These are phyloP conservation scores for Apiotrichum laibachii DNA, from an alignment of 1,284 basidiomycete genomes.

Conservation along the genomic window DNA sequence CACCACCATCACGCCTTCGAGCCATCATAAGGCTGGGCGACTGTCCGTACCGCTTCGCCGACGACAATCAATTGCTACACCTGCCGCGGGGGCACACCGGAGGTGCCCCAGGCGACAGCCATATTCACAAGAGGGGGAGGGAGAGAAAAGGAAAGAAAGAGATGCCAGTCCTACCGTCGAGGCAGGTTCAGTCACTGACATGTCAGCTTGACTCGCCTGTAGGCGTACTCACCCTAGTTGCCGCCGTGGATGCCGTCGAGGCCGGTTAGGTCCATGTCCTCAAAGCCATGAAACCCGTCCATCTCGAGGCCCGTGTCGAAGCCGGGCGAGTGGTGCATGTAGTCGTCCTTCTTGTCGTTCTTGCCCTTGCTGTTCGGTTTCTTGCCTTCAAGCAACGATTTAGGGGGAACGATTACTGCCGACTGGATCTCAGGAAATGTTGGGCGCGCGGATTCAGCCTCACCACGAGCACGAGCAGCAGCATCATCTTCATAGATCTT, in stretches of 20 bases:
- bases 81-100: too few relatives aligned
- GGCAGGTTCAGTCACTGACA: background rate
- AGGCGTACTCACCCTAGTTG: background rate
- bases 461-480: conserved; percentile 56
- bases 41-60: too few relatives aligned
- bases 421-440: conserved; percentile 21
- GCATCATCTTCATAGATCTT: conserved; percentile 78
- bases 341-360: conserved; percentile 3
- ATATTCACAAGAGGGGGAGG: background rate
- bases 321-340: background rate
- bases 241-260: conserved; percentile 26
- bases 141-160: background rate
- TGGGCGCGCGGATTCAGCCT: conserved; percentile 60
- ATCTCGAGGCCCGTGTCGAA: conserved; percentile 26
- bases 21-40: too few relatives aligned
- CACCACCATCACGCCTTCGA: too few relatives aligned
- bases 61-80: too few relatives aligned
- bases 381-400: conserved; percentile 19
- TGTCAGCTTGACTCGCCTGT: background rate
- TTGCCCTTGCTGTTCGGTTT: conserved; percentile 9
- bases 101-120: too few relatives aligned
- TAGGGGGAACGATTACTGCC: conserved; percentile 20
- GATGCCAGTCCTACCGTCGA: background rate
- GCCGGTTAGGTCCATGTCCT: conserved; percentile 41
- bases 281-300: conserved; percentile 36